phyloP scores from a whole-genome alignment of 2,329 filamentous ascomycete genomes.

The Niveomyces coronatus region DNA sequence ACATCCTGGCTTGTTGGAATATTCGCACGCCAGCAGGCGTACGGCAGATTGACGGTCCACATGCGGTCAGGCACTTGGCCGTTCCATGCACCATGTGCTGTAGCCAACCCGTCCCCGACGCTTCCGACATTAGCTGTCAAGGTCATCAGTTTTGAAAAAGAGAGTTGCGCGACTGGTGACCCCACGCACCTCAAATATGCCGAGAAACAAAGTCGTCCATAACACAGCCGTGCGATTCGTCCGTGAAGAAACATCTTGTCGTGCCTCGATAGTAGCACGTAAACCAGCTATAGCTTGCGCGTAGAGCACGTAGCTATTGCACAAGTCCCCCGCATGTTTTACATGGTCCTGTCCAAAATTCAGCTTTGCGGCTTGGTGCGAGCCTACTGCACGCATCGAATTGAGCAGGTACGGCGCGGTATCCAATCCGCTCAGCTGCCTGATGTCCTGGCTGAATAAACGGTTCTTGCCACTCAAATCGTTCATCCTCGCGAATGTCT shows the following conservation, averaged over 20 bases:
- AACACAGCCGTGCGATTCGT: slow-evolving; percentile 10
- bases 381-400: slow-evolving; percentile 21
- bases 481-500: slow-evolving; percentile 19
- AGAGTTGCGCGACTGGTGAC: not conserved
- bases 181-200: slow-evolving; percentile 22
- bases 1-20: slow-evolving; percentile 21
- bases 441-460: slow-evolving; percentile 13
- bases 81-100: slow-evolving; percentile 26
- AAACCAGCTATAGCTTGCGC: slow-evolving; percentile 17
- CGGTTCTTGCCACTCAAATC: slow-evolving; percentile 15
- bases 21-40: slow-evolving; percentile 17
- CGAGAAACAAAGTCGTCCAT: slow-evolving; percentile 25
- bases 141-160: not conserved
- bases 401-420: slow-evolving; percentile 15
- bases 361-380: slow-evolving; percentile 19
- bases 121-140: slow-evolving; percentile 22
- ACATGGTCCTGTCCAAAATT: slow-evolving; percentile 3
- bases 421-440: slow-evolving; percentile 13
- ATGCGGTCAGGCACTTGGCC: slow-evolving; percentile 19
- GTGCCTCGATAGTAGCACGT: slow-evolving; percentile 10
- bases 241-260: slow-evolving; percentile 12
- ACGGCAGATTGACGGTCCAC: slow-evolving; percentile 17
- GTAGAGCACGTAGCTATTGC: slow-evolving; percentile 17
- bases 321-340: slow-evolving; percentile 1
- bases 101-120: slow-evolving; percentile 22